These are phyloP conservation scores for Spathaspora girioi DNA, from an alignment of 805 yeast genomes.

Conservation along the genomic window DNA sequence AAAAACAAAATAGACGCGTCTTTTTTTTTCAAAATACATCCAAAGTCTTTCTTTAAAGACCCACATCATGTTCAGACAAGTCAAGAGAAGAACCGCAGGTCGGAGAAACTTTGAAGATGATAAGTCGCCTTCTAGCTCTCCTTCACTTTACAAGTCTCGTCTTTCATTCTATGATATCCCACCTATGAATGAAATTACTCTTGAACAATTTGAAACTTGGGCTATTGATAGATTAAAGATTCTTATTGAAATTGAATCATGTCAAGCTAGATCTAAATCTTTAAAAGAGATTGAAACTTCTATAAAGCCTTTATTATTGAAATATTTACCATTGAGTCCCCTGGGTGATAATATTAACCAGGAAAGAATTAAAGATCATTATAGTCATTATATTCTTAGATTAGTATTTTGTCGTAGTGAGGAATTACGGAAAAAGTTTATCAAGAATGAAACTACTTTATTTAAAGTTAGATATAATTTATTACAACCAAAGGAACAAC, in stretches of 20 bases:
- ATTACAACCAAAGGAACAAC: slow-evolving; percentile 64
- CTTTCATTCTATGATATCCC: slow-evolving; percentile 73
- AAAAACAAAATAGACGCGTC: neutral
- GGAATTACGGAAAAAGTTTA: slow-evolving; percentile 76
- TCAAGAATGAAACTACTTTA: slow-evolving; percentile 69
- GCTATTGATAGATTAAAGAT: slow-evolving; percentile 88
- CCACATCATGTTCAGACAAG: slow-evolving; percentile 59
- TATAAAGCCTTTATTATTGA: slow-evolving; percentile 62
- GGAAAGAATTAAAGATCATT: slow-evolving; percentile 85
- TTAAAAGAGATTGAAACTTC: slow-evolving; percentile 61
- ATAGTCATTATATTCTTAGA: slow-evolving; percentile 84
- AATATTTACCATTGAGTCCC: slow-evolving; percentile 51
- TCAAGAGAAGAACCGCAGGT: slow-evolving; percentile 72
- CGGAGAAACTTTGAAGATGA: slow-evolving; percentile 58
- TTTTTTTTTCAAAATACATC: neutral
- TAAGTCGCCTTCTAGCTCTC: slow-evolving; percentile 20
- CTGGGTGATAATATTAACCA: slow-evolving; percentile 36
- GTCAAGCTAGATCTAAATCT: slow-evolving; percentile 59
- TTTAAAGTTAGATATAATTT: slow-evolving; percentile 70
- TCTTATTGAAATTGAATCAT: slow-evolving; percentile 78
- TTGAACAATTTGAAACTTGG: slow-evolving; percentile 93
- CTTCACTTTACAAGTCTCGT: slow-evolving; percentile 47
- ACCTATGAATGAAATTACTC: slow-evolving; percentile 80
- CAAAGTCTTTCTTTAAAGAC: neutral
- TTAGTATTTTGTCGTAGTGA: slow-evolving; percentile 86